phyloP scores from a whole-genome alignment of 176 grass and related monocot species.

The Bothriochloa decipiens region DNA sequence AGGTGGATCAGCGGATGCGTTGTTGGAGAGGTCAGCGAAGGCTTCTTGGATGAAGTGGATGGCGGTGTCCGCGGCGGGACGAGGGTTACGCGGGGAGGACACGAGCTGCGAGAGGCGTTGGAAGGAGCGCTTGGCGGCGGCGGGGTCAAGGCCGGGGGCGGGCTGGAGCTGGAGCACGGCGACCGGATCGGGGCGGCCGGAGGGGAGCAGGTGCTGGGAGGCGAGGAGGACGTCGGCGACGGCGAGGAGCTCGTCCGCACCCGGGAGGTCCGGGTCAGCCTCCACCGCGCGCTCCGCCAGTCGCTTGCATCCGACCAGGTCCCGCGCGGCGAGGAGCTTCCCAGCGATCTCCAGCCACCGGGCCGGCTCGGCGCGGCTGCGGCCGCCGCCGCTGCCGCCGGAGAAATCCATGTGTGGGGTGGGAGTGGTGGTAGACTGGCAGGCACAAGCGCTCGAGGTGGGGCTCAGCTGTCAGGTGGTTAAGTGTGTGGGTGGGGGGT shows the following conservation, averaged over 20 bases:
- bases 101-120: constrained; percentile 74
- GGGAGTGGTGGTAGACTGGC: background rate
- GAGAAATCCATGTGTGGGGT: constrained; percentile 56
- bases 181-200: constrained; percentile 75
- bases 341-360: constrained; percentile 83
- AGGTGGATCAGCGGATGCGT: constrained; percentile 18
- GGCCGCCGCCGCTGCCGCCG: constrained; percentile 47
- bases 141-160: constrained; percentile 22
- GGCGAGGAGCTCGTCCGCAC: constrained; percentile 85
- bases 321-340: constrained; percentile 70
- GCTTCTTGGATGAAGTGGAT: constrained; percentile 67
- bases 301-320: constrained; percentile 91
- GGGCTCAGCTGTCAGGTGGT: constrained; percentile 38
- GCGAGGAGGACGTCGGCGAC: constrained; percentile 92
- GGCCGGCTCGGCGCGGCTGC: constrained; percentile 56
- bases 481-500: too few relatives aligned
- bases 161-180: constrained; percentile 57
- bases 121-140: constrained; percentile 59
- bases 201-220: constrained; percentile 74
- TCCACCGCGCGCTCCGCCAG: constrained; percentile 88
- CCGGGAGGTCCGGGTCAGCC: constrained; percentile 68
- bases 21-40: constrained; percentile 72
- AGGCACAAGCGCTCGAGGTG: constrained; percentile 22
- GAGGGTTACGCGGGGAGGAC: constrained; percentile 50
- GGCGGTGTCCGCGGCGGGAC: constrained; percentile 64